Evolutionary conservation across 2,329 filamentous ascomycete genomes (phyloP).

Genomic region (Clarireedia hainanense): DNA sequence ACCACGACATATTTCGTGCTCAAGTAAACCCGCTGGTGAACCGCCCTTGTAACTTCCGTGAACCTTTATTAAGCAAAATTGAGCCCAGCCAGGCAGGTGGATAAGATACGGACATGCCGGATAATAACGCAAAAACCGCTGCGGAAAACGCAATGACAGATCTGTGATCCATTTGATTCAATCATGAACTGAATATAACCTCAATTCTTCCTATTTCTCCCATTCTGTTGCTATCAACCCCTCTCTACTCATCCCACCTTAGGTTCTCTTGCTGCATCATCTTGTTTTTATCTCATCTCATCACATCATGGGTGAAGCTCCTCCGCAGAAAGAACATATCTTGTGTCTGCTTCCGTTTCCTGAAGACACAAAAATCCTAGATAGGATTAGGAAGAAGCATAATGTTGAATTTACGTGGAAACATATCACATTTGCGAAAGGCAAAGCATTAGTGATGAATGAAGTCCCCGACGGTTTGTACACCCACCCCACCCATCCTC

Average conservation of each 20-base stretch:
- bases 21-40: too few relatives aligned
- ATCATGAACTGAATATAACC: too few relatives aligned
- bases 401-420: conserved; percentile 38
- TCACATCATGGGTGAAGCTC: conserved; percentile 37
- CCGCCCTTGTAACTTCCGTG: too few relatives aligned
- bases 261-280: too few relatives aligned
- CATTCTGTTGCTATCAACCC: neutral
- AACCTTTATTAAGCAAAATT: too few relatives aligned
- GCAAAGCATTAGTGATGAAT: conserved; percentile 7
- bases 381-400: conserved; percentile 34
- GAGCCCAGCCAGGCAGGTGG: too few relatives aligned
- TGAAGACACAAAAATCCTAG: conserved; percentile 32
- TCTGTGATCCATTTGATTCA: too few relatives aligned
- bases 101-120: too few relatives aligned
- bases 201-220: neutral
- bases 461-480: conserved; percentile 18
- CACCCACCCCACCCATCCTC: neutral
- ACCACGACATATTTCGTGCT: too few relatives aligned
- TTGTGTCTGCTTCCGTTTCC: conserved; percentile 36
- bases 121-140: too few relatives aligned
- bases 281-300: neutral
- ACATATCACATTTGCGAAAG: conserved; percentile 22
- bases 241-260: neutral
- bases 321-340: conserved; percentile 32
- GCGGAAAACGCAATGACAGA: too few relatives aligned